phyloP scores from a whole-genome alignment of 2,329 filamentous ascomycete species.

The Fusarium nematophilum region DNA sequence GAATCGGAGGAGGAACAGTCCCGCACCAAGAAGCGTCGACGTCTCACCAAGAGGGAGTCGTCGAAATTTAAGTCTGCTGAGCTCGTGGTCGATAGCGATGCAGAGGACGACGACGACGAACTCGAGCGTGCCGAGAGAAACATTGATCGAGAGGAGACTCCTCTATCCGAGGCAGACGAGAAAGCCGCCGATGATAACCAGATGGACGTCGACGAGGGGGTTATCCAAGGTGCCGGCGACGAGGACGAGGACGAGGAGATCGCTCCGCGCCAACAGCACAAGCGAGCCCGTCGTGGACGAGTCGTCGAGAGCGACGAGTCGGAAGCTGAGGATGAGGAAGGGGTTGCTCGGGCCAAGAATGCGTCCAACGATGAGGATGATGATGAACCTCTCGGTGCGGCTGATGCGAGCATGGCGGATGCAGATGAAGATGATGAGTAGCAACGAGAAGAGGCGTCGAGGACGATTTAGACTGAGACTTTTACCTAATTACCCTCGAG shows the following conservation, averaged over 20 bases:
- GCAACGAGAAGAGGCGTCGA: not conserved
- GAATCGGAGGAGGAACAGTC: conserved; percentile 58
- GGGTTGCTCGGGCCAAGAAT: conserved; percentile 28
- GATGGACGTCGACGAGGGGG: conserved; percentile 65
- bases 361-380: conserved; percentile 41
- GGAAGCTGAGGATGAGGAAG: conserved; percentile 49
- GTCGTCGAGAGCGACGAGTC: conserved; percentile 68
- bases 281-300: conserved; percentile 61
- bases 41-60: conserved; percentile 61
- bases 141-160: conserved; percentile 52
- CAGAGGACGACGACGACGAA: conserved; percentile 57
- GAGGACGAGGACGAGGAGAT: conserved; percentile 60
- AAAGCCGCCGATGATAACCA: conserved; percentile 54
- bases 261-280: conserved; percentile 55
- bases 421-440: conserved; percentile 48
- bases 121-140: conserved; percentile 60
- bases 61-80: conserved; percentile 88
- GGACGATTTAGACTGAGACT: conserved; percentile 21
- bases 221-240: conserved; percentile 48
- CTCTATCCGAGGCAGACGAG: conserved; percentile 52
- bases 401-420: conserved; percentile 56
- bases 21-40: conserved; percentile 71
- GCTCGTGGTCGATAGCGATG: conserved; percentile 82
- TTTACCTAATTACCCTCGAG: conserved; percentile 21
- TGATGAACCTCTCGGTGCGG: conserved; percentile 42